Evolutionary conservation across 345 rosid species (phyloP).

Genomic region (Crucihimalaya himalaica): DNA sequence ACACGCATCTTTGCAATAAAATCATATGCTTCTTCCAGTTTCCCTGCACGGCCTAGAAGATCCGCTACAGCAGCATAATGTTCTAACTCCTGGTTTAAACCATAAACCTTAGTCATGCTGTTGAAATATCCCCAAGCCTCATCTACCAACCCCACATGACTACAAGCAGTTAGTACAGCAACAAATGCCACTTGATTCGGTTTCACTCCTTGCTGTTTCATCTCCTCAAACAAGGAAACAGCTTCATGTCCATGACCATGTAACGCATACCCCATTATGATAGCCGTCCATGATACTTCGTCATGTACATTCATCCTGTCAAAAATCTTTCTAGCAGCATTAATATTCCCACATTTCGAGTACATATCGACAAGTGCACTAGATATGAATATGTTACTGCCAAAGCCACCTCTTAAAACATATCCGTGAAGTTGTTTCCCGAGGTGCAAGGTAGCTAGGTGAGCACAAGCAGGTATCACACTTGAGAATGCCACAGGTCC

Average conservation of each 20-base stretch:
- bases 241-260: constrained; percentile 78
- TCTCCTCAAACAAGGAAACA: constrained; percentile 63
- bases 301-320: constrained; percentile 63
- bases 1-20: constrained; percentile 54
- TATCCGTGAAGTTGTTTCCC: constrained; percentile 89
- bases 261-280: constrained; percentile 80
- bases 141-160: constrained; percentile 73
- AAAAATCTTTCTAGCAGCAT: constrained; percentile 61
- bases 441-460: constrained; percentile 59
- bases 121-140: constrained; percentile 65
- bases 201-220: constrained; percentile 66
- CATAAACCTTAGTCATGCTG: constrained; percentile 56
- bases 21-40: constrained; percentile 73
- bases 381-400: constrained; percentile 57
- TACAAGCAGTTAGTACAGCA: constrained; percentile 86
- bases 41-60: constrained; percentile 89
- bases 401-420: constrained; percentile 57
- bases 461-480: constrained; percentile 85
- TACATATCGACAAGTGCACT: constrained; percentile 94
- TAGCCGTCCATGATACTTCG: constrained; percentile 87
- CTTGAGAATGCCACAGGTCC: constrained; percentile 66
- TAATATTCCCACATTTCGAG: constrained; percentile 81
- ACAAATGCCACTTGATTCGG: constrained; percentile 71
- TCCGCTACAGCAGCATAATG: constrained; percentile 86
- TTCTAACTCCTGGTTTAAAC: constrained; percentile 67